phyloP scores from a whole-genome alignment of 2,329 filamentous ascomycete species.

The Coniella vitis region DNA sequence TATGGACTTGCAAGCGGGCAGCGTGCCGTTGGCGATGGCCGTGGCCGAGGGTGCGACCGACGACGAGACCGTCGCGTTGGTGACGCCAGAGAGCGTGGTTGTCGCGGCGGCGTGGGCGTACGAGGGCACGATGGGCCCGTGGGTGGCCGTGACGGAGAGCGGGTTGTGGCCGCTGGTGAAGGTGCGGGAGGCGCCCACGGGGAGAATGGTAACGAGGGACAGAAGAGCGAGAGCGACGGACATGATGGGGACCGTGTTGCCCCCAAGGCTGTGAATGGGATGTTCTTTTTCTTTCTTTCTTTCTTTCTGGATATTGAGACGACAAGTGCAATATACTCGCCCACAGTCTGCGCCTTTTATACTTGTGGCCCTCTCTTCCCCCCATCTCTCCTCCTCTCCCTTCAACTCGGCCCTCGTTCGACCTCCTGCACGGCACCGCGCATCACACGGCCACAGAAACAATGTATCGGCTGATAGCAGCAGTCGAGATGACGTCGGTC shows the following conservation, averaged over 20 bases:
- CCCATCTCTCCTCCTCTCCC: not conserved
- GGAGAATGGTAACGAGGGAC: not conserved
- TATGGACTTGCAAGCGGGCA: conserved; percentile 2
- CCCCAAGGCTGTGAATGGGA: not conserved
- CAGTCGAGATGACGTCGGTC: not conserved
- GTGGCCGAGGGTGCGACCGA: conserved; percentile 4
- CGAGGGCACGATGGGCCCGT: conserved; percentile 5
- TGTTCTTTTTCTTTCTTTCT: no score
- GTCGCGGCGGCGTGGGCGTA: conserved; percentile 4
- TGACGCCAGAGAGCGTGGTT: conserved; percentile 3
- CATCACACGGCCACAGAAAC: not conserved
- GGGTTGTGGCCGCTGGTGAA: not conserved
- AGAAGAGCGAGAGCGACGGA: not conserved
- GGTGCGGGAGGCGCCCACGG: not conserved
- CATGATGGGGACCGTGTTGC: not conserved
- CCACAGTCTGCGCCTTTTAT: not conserved
- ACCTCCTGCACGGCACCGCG: not conserved
- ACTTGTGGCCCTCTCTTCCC: not conserved
- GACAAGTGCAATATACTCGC: not conserved
- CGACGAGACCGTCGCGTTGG: not conserved
- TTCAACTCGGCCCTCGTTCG: not conserved
- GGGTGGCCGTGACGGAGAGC: conserved; percentile 1
- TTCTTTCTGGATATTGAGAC: no score
- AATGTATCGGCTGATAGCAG: not conserved
- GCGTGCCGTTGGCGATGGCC: conserved; percentile 1